These are phyloP conservation scores for Blastobotrys capitulatus DNA, from an alignment of 1,139 yeast genomes.

Conservation along the genomic window DNA sequence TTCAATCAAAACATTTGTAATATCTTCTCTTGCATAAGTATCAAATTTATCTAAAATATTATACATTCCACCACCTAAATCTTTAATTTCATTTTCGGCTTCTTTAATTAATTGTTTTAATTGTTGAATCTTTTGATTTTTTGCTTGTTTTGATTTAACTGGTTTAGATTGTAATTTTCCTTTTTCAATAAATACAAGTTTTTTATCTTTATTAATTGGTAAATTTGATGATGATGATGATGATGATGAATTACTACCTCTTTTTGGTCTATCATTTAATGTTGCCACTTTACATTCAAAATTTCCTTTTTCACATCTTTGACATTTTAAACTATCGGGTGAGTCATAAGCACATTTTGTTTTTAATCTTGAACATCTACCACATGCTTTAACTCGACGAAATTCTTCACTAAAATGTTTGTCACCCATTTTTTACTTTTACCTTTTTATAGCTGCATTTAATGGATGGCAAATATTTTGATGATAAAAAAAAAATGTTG, in stretches of 20 bases:
- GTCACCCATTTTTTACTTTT: neutral
- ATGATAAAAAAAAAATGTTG: no score
- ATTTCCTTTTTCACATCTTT: constrained; percentile 39
- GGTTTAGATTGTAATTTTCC: neutral
- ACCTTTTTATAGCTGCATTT: no score
- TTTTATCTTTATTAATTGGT: no score
- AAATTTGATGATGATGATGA: no score
- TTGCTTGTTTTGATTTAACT: neutral
- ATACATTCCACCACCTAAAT: neutral
- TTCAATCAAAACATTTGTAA: neutral
- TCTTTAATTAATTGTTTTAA: neutral
- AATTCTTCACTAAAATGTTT: constrained; percentile 25
- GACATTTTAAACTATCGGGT: constrained; percentile 43
- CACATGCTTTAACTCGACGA: constrained; percentile 50
- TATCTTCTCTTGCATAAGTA: neutral
- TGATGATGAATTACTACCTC: neutral
- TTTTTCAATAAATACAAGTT: neutral
- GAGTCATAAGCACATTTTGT: constrained; percentile 51
- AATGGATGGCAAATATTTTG: no score
- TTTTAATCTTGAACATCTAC: constrained; percentile 51
- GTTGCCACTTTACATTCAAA: neutral
- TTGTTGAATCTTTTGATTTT: constrained; percentile 4
- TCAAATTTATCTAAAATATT: neutral
- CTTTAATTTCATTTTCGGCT: constrained; percentile 1
- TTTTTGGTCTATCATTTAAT: neutral